Evolutionary conservation across 169 alveolate species (phyloP), one percentile per base, ranked within the genome.

Genomic region (Plasmodium gaboni): DNA sequence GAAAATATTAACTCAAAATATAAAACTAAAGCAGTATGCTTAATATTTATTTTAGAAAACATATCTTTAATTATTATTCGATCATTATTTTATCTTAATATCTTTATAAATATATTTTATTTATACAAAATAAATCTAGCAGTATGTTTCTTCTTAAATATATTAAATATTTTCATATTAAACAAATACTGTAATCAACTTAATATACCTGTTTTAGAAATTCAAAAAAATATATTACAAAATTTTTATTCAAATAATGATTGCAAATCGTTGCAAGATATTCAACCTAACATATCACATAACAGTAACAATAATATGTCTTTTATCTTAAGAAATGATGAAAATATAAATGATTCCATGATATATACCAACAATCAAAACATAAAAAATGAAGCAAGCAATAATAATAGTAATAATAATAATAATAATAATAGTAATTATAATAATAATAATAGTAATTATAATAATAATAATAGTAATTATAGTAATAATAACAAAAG

Each of bases 1-100:
- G 88, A 74, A 65, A 61, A 61, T 44, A 51, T 74, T 17, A 74
- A 74, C 12, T 6, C 63, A 2, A 74, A 2, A 2, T 28, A 74
- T 50, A 74, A 42, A 44, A 24, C 73, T 4, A 74, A 60, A 17
- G 22, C 69, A 13, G 50, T 61, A 1, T 74, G 38, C 26, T 15
- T 48, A 12, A 74, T 74, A 12, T 26, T 60, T 13, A 44, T 50
- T 5, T 22, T 74, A 9, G 74, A 60, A 24, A 51, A 60, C 0
- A 10, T 38, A 9, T 53, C 67, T 13, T 7, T 60, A 22, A n/a
- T 74, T 61, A 12, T 60, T 9, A 60, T 15, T 28, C 88, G 74
- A 17, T 15, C 48, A 2, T 9, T 74, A 6, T 44, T 74, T 61
- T 13, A 2, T 19, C 24, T 70, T 19, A 48, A 53, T n/a, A 12